Evolutionary conservation across 169 alveolate species (phyloP), one percentile per base, ranked within the genome.

Genomic region (Cryptosporidium bovis): DNA sequence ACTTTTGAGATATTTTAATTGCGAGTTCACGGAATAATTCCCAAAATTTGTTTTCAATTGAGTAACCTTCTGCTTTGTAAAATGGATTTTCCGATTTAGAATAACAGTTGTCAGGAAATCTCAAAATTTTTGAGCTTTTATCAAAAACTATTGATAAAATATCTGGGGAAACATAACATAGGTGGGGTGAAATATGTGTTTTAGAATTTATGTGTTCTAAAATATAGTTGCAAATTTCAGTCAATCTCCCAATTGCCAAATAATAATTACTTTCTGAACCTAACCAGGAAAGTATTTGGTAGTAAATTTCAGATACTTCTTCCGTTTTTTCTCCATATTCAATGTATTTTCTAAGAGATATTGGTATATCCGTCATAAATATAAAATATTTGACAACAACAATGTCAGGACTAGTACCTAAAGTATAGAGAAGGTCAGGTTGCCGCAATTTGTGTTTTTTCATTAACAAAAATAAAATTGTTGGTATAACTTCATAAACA

Each of bases 131-230:
- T 15, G 71, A 77, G 16, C 87, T 60, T 77, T 66, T 77, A 12
- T 56, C 69, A 50, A 44, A 60, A 44, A 77, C 64, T 46, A 77
- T 77, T 34, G 87, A 77, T n/a, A 77, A 44, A 60, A 77, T 77
- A 46, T 77, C 87, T 1, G 77, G 13, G 16, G 44, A 77, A 77
- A 77, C 18, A 62, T 24, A 62, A 29, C 33, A 16, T 1, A 77
- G 15, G 27, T 77, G 77, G 20, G 44, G 6, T 13, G 16, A n/a
- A n/a, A 77, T 60, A 10, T 40, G 12, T 6, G 40, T 33, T 2
- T 77, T 48, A 20, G 29, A 7, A 34, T 20, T 18, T 10, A 77
- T 46, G n/a, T 44, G 40, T 58, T 40, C 8, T 27, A 77, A 29
- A 12, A 77, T 13, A 46, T 60, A 40, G 16, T 24, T 12, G 50